phyloP scores from a whole-genome alignment of 805 yeast genomes.

The Scheffersomyces lignosus region DNA sequence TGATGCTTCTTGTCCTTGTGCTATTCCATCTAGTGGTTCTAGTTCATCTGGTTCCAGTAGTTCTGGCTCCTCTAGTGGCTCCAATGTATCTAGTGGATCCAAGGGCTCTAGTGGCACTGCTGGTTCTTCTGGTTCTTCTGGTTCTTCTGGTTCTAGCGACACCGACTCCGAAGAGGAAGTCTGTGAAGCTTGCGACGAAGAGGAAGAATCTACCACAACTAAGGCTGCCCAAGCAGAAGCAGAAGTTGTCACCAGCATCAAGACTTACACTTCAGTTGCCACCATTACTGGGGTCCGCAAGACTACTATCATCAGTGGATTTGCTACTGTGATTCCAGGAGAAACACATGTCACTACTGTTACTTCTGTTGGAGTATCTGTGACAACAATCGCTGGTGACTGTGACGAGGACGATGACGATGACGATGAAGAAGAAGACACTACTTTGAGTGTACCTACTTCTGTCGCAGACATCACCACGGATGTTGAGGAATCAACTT shows the following conservation, averaged over 20 bases:
- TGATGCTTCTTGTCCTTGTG: conserved; percentile 5
- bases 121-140: too few species aligned
- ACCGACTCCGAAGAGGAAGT: not conserved
- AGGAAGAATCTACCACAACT: conserved; percentile 4
- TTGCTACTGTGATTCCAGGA: conserved; percentile 2
- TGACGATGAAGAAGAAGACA: conserved; percentile 8
- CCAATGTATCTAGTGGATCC: too few species aligned
- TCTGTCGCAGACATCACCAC: conserved; percentile 2
- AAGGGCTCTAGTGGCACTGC: too few species aligned
- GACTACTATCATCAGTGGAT: too few species aligned
- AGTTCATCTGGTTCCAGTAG: conserved; percentile 6
- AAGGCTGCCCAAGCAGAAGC: conserved; percentile 4
- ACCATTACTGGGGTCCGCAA: not conserved
- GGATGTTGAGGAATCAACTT: conserved; percentile 3
- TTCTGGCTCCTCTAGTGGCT: too few species aligned
- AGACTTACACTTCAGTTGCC: not conserved
- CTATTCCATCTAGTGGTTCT: conserved; percentile 6
- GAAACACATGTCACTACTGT: not conserved
- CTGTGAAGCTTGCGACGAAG: conserved; percentile 3
- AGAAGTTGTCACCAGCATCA: conserved; percentile 2
- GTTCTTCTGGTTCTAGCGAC: conserved; percentile 1
- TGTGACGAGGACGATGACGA: conserved; percentile 10
- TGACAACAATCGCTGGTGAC: conserved; percentile 7
- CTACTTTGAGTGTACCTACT: not conserved
- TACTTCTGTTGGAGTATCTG: not conserved